Evolutionary conservation across 1,139 yeast genomes (phyloP).

Genomic region (Kluyveromyces marxianus): DNA sequence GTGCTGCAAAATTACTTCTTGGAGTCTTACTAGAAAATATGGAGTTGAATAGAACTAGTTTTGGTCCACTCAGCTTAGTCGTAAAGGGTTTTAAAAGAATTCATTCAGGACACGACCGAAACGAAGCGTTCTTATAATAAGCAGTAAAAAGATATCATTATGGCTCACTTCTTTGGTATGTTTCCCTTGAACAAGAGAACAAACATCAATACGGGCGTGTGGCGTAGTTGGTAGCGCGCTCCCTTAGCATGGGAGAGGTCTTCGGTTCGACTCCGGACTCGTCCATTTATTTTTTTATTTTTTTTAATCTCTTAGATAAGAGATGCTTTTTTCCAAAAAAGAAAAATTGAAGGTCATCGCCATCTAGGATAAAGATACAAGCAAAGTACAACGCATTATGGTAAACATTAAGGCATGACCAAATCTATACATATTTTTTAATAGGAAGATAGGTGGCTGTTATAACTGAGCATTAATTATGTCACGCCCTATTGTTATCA

Average conservation of each 20-base stretch:
- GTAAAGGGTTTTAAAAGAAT: too few species aligned
- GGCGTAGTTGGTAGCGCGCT: slow-evolving; percentile 93
- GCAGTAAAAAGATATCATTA: too few species aligned
- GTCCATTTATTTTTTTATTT: slow-evolving; percentile 42
- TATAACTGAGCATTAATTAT: background rate
- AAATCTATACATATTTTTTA: background rate
- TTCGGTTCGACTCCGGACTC: slow-evolving; percentile 88
- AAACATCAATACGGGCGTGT: slow-evolving; percentile 52
- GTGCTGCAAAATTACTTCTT: too few species aligned
- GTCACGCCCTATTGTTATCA: slow-evolving; percentile 35
- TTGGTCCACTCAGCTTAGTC: too few species aligned
- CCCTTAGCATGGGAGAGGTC: slow-evolving; percentile 89
- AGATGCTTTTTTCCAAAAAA: background rate
- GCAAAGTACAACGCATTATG: too few species aligned
- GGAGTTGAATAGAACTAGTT: background rate
- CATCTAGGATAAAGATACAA: background rate
- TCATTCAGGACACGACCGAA: too few species aligned
- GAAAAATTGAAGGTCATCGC: background rate
- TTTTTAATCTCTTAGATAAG: background rate
- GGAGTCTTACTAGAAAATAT: too few species aligned
- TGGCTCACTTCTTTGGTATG: background rate
- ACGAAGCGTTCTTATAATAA: too few species aligned
- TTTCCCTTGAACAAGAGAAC: too few species aligned
- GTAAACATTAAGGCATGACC: too few species aligned
- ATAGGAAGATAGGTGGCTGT: too few species aligned